phyloP scores from a whole-genome alignment of 2,329 filamentous ascomycete species.

The Ophiostoma montium region DNA sequence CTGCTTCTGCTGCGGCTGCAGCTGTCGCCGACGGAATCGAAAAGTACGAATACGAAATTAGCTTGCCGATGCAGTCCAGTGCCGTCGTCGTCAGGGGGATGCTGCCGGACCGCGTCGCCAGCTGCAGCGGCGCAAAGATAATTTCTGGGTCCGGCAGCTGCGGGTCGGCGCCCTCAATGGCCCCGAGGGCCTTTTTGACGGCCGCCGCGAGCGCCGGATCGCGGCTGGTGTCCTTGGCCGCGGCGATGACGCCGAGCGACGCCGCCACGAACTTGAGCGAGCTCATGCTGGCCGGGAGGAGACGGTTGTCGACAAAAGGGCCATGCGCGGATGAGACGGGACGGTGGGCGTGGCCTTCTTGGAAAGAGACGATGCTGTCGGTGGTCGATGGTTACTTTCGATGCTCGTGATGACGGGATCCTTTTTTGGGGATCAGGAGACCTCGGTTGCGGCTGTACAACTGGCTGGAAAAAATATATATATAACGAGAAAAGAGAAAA shows the following conservation, averaged over 20 bases:
- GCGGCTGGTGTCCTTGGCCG: conserved; percentile 80
- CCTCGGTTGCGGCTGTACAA: not conserved
- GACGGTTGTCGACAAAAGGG: conserved; percentile 21
- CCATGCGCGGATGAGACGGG: conserved; percentile 27
- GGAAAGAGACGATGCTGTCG: not conserved
- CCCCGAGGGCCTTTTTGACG: conserved; percentile 65
- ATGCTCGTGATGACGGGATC: too few relatives aligned
- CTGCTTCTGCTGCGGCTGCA: conserved; percentile 13
- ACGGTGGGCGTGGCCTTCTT: not conserved
- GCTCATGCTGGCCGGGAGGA: conserved; percentile 52
- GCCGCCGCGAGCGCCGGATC: conserved; percentile 74
- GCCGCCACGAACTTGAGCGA: conserved; percentile 93
- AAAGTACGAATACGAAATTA: conserved; percentile 98
- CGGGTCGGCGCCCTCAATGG: conserved; percentile 73
- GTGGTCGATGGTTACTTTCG: too few relatives aligned
- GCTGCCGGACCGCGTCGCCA: conserved; percentile 77
- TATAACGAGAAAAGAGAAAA: too few relatives aligned
- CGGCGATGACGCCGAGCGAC: conserved; percentile 80
- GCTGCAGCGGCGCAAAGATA: conserved; percentile 78
- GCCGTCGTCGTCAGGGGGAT: conserved; percentile 77
- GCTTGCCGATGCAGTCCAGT: conserved; percentile 94
- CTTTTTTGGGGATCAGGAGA: not conserved
- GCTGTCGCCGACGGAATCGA: conserved; percentile 48
- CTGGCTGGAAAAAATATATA: too few relatives aligned
- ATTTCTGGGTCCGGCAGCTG: conserved; percentile 78